These are phyloP conservation scores for Rhodotorula toruloides DNA, from an alignment of 768 basidiomycete genomes.

Conservation along the genomic window DNA sequence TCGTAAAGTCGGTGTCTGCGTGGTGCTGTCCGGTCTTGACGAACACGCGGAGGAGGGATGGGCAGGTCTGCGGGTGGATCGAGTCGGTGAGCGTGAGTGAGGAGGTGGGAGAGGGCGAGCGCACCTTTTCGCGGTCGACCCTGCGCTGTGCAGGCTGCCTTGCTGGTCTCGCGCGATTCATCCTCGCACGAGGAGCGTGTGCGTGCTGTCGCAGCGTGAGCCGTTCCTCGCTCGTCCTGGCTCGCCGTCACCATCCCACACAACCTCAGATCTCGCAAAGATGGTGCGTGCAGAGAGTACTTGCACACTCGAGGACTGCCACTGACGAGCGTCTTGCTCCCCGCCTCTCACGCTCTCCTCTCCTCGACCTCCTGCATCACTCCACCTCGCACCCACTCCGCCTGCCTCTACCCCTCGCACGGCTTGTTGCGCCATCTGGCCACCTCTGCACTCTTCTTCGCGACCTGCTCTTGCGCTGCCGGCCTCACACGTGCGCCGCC, in stretches of 20 bases:
- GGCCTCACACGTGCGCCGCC: no score
- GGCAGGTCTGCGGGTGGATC: conserved; percentile 28
- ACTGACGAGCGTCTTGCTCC: background rate
- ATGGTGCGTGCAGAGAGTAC: conserved; percentile 1
- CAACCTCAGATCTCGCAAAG: background rate
- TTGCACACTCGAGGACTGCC: background rate
- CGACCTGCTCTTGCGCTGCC: no score
- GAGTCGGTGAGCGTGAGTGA: background rate
- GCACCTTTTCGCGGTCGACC: conserved; percentile 36
- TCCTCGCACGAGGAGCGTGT: background rate
- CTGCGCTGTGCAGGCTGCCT: background rate
- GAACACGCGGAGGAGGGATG: conserved; percentile 39
- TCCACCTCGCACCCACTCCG: background rate
- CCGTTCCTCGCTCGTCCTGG: no score
- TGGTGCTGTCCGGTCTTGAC: conserved; percentile 22
- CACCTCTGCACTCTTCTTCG: no score
- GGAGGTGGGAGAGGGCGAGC: background rate
- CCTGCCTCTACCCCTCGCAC: background rate
- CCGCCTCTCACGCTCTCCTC: no score
- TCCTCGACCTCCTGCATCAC: background rate
- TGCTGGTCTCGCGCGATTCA: background rate
- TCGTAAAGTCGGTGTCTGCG: conserved; percentile 14
- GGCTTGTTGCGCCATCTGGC: no score
- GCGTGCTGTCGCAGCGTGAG: no score
- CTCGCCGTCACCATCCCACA: no score